phyloP scores from a whole-genome alignment of 2,329 filamentous ascomycete genomes.

The Colletotrichum shisoi region DNA sequence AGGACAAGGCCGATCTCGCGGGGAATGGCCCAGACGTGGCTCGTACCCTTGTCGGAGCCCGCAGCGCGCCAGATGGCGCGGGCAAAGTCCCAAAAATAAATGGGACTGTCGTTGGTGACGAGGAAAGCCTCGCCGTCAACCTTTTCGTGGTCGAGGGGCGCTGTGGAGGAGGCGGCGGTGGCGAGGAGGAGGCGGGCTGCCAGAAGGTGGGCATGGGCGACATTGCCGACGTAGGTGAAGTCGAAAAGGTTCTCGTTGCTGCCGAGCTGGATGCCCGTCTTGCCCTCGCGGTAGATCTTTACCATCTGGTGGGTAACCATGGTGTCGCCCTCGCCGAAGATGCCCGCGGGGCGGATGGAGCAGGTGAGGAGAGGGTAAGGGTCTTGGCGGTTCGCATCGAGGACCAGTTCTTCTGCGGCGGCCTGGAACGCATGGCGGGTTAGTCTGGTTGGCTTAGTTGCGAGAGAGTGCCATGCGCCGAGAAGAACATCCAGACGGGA shows the following conservation, averaged over 20 bases:
- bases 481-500: background rate
- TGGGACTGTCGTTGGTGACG: slow-evolving; percentile 86
- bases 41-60: slow-evolving; percentile 60
- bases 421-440: slow-evolving; percentile 56
- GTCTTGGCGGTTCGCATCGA: slow-evolving; percentile 73
- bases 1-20: slow-evolving; percentile 61
- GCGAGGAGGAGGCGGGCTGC: slow-evolving; percentile 76
- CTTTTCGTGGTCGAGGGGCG: slow-evolving; percentile 73
- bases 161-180: slow-evolving; percentile 58
- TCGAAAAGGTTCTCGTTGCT: slow-evolving; percentile 70
- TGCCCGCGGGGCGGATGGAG: slow-evolving; percentile 83
- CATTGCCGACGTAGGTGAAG: slow-evolving; percentile 71
- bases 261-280: slow-evolving; percentile 82
- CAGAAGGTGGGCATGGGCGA: slow-evolving; percentile 81
- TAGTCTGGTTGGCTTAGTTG: background rate
- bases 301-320: slow-evolving; percentile 78
- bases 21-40: slow-evolving; percentile 64
- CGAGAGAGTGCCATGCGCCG: background rate
- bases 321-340: slow-evolving; percentile 89
- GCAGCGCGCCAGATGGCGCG: slow-evolving; percentile 76
- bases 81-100: slow-evolving; percentile 92
- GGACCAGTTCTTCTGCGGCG: slow-evolving; percentile 80
- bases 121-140: slow-evolving; percentile 89
- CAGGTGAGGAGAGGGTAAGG: slow-evolving; percentile 71
- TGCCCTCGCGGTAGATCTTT: slow-evolving; percentile 71